phyloP scores from a whole-genome alignment of 2,329 filamentous ascomycete species.

The Fusarium mundagurra region DNA sequence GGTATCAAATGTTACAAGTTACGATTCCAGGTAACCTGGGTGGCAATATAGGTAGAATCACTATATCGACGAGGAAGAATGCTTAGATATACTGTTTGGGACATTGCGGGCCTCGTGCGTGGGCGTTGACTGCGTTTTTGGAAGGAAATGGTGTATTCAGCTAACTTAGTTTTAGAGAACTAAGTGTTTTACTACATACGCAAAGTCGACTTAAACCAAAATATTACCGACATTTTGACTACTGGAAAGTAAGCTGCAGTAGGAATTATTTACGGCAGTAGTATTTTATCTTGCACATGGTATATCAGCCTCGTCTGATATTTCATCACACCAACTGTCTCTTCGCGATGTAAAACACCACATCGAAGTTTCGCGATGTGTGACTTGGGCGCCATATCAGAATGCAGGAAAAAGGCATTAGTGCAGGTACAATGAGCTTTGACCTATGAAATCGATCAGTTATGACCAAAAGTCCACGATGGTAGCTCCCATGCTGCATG shows the following conservation, averaged over 20 bases:
- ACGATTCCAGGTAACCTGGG: not conserved
- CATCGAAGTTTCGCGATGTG: not conserved
- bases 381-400: slow-evolving; percentile 25
- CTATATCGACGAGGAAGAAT: not conserved
- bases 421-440: slow-evolving; percentile 36
- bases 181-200: too few relatives aligned
- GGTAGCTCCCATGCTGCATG: slow-evolving; percentile 34
- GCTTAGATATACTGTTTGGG: not conserved
- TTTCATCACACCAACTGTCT: not conserved
- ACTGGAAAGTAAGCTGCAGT: not conserved
- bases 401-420: slow-evolving; percentile 32
- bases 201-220: not conserved
- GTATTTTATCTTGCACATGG: not conserved
- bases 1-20: not conserved
- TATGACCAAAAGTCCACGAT: slow-evolving; percentile 21
- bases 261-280: not conserved
- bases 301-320: not conserved
- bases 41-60: not conserved
- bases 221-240: too few relatives aligned
- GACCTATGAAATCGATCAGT: slow-evolving; percentile 24
- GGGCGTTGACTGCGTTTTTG: too few relatives aligned
- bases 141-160: not conserved
- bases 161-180: not conserved
- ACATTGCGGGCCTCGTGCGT: not conserved
- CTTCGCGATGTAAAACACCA: not conserved